Conservation (phyloP, 768 basidiomycete genomes). For the Lentinula edodes region DNA sequence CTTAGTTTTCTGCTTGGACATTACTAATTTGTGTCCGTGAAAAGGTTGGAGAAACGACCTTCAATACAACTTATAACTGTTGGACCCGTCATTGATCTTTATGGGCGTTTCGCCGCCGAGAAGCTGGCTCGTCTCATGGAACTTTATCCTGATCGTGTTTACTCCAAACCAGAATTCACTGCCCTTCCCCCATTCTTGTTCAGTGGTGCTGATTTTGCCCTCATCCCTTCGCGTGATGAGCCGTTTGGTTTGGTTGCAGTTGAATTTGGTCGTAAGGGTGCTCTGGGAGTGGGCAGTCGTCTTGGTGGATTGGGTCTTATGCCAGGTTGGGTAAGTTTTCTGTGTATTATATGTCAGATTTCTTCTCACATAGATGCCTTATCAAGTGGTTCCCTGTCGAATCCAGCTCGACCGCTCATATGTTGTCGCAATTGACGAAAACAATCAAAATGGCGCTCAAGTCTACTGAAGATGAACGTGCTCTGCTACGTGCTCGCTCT, state of each 20-base stretch:
- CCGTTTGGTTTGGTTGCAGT: conserved; percentile 96
- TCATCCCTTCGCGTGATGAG: conserved; percentile 95
- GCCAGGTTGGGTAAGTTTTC: conserved; percentile 86
- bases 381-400: conserved; percentile 95
- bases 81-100: conserved; percentile 93
- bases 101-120: conserved; percentile 93
- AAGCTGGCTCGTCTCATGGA: conserved; percentile 93
- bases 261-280: conserved; percentile 95
- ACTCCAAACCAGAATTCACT: conserved; percentile 97
- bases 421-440: conserved; percentile 92
- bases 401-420: conserved; percentile 87
- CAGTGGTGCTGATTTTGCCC: conserved; percentile 91
- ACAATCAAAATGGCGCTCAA: conserved; percentile 93
- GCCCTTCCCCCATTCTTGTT: conserved; percentile 90
- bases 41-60: conserved; percentile 78
- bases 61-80: conserved; percentile 85
- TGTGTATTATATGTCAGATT: not conserved
- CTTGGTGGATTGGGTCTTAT: conserved; percentile 93
- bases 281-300: conserved; percentile 90
- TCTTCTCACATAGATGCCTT: not conserved
- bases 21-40: conserved; percentile 6
- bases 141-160: conserved; percentile 90
- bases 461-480: conserved; percentile 87
- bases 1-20: not conserved
- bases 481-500: conserved; percentile 88